phyloP scores from a whole-genome alignment of 192 early-diverging fungal species.

The Coemansia sp. region DNA sequence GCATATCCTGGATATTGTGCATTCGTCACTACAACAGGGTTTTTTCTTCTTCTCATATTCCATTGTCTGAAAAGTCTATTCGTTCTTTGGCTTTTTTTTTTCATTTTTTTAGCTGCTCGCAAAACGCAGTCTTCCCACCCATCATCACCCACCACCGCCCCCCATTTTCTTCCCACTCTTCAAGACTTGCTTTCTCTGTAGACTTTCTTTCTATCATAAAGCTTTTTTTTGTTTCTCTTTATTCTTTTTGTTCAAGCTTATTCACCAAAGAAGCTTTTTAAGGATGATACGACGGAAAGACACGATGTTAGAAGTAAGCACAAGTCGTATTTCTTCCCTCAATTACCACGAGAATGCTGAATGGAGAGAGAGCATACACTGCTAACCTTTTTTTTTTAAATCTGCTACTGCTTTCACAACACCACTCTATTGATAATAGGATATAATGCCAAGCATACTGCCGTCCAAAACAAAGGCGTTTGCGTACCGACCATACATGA shows the following conservation, averaged over 20 bases:
- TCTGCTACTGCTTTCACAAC: not conserved
- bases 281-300: slow-evolving; percentile 44
- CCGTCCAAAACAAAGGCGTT: slow-evolving; percentile 17
- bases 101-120: not conserved
- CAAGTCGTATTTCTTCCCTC: not conserved
- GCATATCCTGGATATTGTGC: not conserved
- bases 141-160: not conserved
- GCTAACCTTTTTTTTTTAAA: too few species aligned
- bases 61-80: too few species aligned
- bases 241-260: not conserved
- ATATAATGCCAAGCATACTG: slow-evolving; percentile 27
- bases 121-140: not conserved
- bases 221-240: not conserved
- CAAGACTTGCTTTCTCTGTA: slow-evolving; percentile 4
- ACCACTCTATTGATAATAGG: not conserved
- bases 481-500: slow-evolving; percentile 44
- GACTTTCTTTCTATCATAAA: slow-evolving; percentile 4
- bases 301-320: not conserved
- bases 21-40: too few species aligned
- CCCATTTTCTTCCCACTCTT: not conserved
- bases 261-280: too few species aligned
- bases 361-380: too few species aligned
- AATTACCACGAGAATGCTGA: too few species aligned
- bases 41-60: too few species aligned
- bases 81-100: not conserved